Conservation (phyloP, 1,139 yeast genomes). For the Debaryomyces robertsiae region DNA sequence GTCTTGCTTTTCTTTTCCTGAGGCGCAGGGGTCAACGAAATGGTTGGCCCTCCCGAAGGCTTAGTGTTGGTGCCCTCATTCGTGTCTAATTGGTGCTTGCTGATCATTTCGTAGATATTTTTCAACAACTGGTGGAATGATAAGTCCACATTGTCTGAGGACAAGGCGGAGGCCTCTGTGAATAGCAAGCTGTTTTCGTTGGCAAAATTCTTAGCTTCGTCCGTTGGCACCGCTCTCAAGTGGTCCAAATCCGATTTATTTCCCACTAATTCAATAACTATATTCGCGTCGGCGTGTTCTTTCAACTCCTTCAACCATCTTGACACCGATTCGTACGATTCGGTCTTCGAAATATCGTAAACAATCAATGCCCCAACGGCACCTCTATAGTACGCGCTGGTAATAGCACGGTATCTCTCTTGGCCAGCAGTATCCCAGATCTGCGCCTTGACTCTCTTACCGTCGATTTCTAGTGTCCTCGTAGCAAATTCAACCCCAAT, state of each 20-base stretch:
- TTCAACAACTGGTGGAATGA: slow-evolving; percentile 92
- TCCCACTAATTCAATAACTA: slow-evolving; percentile 91
- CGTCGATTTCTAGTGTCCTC: slow-evolving; percentile 91
- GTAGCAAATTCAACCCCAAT: slow-evolving; percentile 99
- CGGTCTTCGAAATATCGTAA: slow-evolving; percentile 92
- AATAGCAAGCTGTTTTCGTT: slow-evolving; percentile 88
- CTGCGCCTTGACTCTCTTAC: slow-evolving; percentile 94
- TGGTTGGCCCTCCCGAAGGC: slow-evolving; percentile 81
- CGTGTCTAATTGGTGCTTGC: slow-evolving; percentile 83
- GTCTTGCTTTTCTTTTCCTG: slow-evolving; percentile 68
- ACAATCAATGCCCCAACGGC: slow-evolving; percentile 97
- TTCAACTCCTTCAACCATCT: slow-evolving; percentile 95
- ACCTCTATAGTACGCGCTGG: slow-evolving; percentile 96
- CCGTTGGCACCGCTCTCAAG: slow-evolving; percentile 95
- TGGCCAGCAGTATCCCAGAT: slow-evolving; percentile 99
- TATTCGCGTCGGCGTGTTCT: slow-evolving; percentile 96
- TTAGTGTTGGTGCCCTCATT: slow-evolving; percentile 41
- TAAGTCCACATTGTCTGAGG: slow-evolving; percentile 91
- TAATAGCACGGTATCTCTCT: slow-evolving; percentile 96
- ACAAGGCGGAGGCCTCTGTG: slow-evolving; percentile 96
- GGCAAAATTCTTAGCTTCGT: slow-evolving; percentile 95
- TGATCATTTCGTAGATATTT: slow-evolving; percentile 90
- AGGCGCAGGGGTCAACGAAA: slow-evolving; percentile 91
- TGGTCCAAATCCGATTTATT: slow-evolving; percentile 90
- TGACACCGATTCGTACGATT: slow-evolving; percentile 88